Evolutionary conservation across 192 early-diverging fungal species (phyloP).

Genomic region (Gonapodya prolifera): DNA sequence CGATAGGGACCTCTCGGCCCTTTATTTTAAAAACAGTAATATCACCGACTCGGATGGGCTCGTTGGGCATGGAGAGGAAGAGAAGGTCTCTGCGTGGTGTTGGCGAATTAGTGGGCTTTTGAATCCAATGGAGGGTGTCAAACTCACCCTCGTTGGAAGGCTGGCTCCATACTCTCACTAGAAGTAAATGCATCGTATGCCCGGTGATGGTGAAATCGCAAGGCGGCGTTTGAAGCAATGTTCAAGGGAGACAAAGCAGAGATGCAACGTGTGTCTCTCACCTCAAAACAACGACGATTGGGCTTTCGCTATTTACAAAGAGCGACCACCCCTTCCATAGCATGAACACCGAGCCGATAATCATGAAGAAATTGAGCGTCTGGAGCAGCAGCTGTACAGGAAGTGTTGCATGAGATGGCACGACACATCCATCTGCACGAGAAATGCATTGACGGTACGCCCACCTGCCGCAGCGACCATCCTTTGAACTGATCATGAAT

Average conservation of each 20-base stretch:
- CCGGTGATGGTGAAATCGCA: too few species aligned
- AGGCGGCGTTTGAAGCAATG: not conserved
- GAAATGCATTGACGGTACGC: not conserved
- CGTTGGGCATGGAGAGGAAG: slow-evolving; percentile 60
- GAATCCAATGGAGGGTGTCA: not conserved
- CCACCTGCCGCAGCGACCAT: not conserved
- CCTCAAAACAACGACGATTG: slow-evolving; percentile 94
- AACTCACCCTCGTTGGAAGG: slow-evolving; percentile 64
- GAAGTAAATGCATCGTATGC: not conserved
- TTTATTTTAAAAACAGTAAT: slow-evolving; percentile 89
- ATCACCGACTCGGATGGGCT: slow-evolving; percentile 75
- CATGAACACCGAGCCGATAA: slow-evolving; percentile 86
- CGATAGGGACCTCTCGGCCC: slow-evolving; percentile 84
- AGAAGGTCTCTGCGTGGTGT: slow-evolving; percentile 17
- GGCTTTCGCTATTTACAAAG: slow-evolving; percentile 81
- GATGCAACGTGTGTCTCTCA: slow-evolving; percentile 9
- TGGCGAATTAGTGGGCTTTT: not conserved
- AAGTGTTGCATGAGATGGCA: not conserved
- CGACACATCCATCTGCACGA: not conserved
- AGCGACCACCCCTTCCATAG: slow-evolving; percentile 88
- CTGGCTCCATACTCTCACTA: slow-evolving; percentile 95
- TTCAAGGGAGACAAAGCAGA: not conserved
- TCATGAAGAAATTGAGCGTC: slow-evolving; percentile 76
- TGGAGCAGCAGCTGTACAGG: slow-evolving; percentile 28
- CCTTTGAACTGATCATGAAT: not conserved